Percentiles rank a stretch among this genome's conserved stretches.
These are phyloP conservation scores for Leccinum solheimii DNA, from an alignment of 1,284 basidiomycete genomes.

Conservation along the genomic window DNA sequence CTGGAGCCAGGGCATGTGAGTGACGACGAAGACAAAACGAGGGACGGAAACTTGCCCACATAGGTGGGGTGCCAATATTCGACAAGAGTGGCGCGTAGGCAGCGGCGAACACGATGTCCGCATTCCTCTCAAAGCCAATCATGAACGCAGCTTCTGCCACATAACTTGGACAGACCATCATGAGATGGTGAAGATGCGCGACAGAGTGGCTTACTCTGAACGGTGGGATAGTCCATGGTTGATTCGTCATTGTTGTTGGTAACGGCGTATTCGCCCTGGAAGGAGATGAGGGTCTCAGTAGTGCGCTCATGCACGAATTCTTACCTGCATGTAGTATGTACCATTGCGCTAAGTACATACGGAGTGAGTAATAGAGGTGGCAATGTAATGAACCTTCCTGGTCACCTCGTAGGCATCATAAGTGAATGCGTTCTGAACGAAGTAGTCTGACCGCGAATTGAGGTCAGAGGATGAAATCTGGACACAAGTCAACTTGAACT, in stretches of 20 bases:
- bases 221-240: conserved; percentile 58
- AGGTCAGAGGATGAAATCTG: not conserved
- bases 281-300: not conserved
- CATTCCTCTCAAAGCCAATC: conserved; percentile 65
- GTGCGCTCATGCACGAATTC: not conserved
- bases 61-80: conserved; percentile 48
- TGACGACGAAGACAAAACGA: not conserved
- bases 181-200: not conserved
- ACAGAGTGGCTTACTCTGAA: conserved; percentile 38
- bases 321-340: conserved; percentile 50
- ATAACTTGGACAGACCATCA: conserved; percentile 33
- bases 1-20: conserved; percentile 9
- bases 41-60: conserved; percentile 50
- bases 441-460: conserved; percentile 49
- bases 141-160: conserved; percentile 68
- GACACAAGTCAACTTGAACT: not conserved
- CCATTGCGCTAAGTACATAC: conserved; percentile 43
- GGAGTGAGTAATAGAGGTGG: not conserved
- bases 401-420: conserved; percentile 56
- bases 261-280: conserved; percentile 61
- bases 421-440: conserved; percentile 59
- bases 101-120: conserved; percentile 60
- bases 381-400: not conserved
- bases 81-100: conserved; percentile 67
- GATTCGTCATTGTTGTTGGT: conserved; percentile 59